phyloP scores from a whole-genome alignment of 352 stramenopile species.

The Globisporangium nagaii region DNA sequence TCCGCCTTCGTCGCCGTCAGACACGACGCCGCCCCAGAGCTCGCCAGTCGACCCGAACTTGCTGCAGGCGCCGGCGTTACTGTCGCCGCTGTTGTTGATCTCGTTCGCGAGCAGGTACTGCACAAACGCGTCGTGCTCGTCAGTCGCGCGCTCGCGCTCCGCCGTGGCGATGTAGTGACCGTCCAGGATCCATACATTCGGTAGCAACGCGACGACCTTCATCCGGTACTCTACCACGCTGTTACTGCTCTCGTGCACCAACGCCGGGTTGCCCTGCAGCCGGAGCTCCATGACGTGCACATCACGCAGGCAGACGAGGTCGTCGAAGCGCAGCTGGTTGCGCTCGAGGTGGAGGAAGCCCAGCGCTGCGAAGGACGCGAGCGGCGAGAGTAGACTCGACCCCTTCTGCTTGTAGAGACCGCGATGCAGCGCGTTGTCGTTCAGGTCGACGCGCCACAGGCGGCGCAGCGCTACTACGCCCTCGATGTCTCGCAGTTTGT shows the following conservation, averaged over 20 bases:
- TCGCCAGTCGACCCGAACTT: slow-evolving; percentile 32
- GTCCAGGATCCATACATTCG: slow-evolving; percentile 55
- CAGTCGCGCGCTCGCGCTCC: slow-evolving; percentile 34
- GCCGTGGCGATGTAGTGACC: slow-evolving; percentile 42
- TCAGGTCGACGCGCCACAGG: slow-evolving; percentile 55
- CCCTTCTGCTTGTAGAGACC: slow-evolving; percentile 7
- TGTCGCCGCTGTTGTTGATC: not conserved
- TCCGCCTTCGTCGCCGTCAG: not conserved
- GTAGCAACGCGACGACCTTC: slow-evolving; percentile 41
- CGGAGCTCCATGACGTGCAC: slow-evolving; percentile 52
- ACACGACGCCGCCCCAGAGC: slow-evolving; percentile 19
- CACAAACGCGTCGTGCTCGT: slow-evolving; percentile 34
- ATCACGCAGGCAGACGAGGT: slow-evolving; percentile 49
- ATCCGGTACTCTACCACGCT: slow-evolving; percentile 25
- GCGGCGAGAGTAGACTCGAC: slow-evolving; percentile 13
- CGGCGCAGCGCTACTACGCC: slow-evolving; percentile 27
- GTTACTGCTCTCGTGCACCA: slow-evolving; percentile 16
- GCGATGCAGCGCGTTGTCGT: slow-evolving; percentile 31
- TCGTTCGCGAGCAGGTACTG: slow-evolving; percentile 13
- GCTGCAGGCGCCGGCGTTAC: not conserved
- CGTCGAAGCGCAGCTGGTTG: slow-evolving; percentile 39
- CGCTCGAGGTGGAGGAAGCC: slow-evolving; percentile 53
- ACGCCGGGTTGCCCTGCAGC: slow-evolving; percentile 26
- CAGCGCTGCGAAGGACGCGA: slow-evolving; percentile 42
- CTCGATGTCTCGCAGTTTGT: slow-evolving; percentile 39